Evolutionary conservation across 306 rosid genomes (phyloP).

Genomic region (Neltuma alba): DNA sequence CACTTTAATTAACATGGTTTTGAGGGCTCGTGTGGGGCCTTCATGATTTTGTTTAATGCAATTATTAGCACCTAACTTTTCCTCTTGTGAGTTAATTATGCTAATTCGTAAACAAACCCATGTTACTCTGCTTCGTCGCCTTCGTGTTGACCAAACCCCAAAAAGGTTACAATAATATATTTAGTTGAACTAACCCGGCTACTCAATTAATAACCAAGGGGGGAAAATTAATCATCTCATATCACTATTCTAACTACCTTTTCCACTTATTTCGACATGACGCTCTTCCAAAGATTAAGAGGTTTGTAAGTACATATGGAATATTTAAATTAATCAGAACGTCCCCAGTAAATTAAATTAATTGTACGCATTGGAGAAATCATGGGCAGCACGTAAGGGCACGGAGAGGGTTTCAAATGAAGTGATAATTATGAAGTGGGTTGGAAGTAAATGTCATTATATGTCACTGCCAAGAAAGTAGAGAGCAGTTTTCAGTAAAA

Average conservation of each 20-base stretch:
- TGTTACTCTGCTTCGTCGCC: constrained; percentile 12
- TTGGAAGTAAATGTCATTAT: constrained; percentile 39
- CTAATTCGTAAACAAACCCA: constrained; percentile 9
- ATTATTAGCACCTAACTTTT: constrained; percentile 15
- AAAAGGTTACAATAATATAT: background rate
- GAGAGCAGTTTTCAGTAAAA: constrained; percentile 34
- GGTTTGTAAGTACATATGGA: too few species aligned
- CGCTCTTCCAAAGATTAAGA: background rate
- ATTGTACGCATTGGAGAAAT: background rate
- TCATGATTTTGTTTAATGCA: constrained; percentile 28
- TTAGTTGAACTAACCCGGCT: constrained; percentile 20
- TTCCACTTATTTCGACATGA: background rate
- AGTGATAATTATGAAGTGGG: constrained; percentile 29
- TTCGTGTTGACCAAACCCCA: constrained; percentile 27
- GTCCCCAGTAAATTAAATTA: background rate
- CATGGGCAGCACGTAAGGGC: background rate
- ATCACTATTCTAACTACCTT: background rate
- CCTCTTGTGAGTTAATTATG: constrained; percentile 20
- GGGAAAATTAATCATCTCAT: background rate
- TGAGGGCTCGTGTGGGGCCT: constrained; percentile 12
- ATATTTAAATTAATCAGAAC: too few species aligned
- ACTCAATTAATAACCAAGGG: background rate
- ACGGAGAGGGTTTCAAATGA: background rate
- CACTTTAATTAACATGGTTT: constrained; percentile 12
- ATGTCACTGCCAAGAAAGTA: constrained; percentile 39